Base-by-base conservation (phyloP, 805 yeast species). In the Nakazawaea molendinolei region DNA sequence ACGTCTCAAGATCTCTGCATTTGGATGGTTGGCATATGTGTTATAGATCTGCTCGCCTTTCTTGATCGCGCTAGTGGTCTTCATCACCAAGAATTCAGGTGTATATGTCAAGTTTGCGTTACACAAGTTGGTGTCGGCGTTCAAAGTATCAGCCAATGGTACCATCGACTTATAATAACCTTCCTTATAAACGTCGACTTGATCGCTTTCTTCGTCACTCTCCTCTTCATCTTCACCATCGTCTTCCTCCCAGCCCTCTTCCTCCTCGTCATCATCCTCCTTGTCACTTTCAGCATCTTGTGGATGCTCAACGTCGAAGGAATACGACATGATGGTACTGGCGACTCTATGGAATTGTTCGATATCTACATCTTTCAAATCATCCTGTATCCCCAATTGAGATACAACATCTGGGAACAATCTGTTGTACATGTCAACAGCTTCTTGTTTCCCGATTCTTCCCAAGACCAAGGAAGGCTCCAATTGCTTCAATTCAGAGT, bases 11-110 rank as follows among this genome's bases (percentile, higher is more conserved):
- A 92, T 68, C 50, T 92, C 97, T n/a, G 90, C 65, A 54, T 89
- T 90, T 24, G 97, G 92, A 45, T 84, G 78, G 30, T 87, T 92
- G 1, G 95, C 94, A 54, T 92, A 90, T 0, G 86, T 81, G 58
- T 90, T 90, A 58, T 73, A 89, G 4, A 90, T 65, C 52, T 92
- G 97, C 22, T 76, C 81, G 3, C 83, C 87, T 23, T 59, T 59
- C 5, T 54, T 37, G 25, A 90, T 89, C 4, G 61, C 56, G 38
- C 70, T 71, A 7, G 73, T 73, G 1, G 95, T 73, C 31, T 70
- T 67, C 94, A 92, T 86, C n/a, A 74, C 75, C 23, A 89, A 59
- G 6, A 54, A 51, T 5, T 63, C 70, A 1, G 58, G 56, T 15
- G 65, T 61, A 43, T 75, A 75, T 28, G 67, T 68, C 42, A 87